phyloP scores from a whole-genome alignment of 2,329 filamentous ascomycete genomes.

The Hymenoscyphus linearis region DNA sequence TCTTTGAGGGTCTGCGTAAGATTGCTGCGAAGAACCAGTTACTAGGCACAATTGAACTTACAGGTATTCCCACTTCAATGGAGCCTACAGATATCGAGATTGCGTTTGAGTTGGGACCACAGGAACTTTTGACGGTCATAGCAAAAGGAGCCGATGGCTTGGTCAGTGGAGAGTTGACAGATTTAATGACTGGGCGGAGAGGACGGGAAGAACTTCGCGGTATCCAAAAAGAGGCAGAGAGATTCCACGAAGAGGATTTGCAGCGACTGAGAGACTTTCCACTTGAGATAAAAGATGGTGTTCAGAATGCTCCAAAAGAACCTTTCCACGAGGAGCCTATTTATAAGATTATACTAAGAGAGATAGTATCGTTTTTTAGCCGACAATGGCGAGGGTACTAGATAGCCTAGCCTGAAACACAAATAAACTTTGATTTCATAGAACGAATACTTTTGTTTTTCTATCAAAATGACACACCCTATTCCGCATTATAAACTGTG shows the following conservation, averaged over 20 bases:
- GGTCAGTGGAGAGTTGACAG: neutral
- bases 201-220: neutral
- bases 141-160: neutral
- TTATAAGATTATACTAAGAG: too few relatives aligned
- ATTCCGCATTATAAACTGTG: too few relatives aligned
- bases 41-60: slow-evolving; percentile 62
- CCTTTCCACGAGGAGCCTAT: too few relatives aligned
- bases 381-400: too few relatives aligned
- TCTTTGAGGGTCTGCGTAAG: slow-evolving; percentile 64
- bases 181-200: neutral
- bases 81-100: slow-evolving; percentile 18
- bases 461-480: too few relatives aligned
- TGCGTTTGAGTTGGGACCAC: slow-evolving; percentile 16
- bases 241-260: neutral
- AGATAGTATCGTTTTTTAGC: too few relatives aligned
- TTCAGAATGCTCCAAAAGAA: neutral
- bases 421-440: too few relatives aligned
- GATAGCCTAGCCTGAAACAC: too few relatives aligned
- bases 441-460: too few relatives aligned
- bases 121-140: slow-evolving; percentile 13
- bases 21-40: slow-evolving; percentile 68
- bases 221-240: slow-evolving; percentile 1
- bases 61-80: slow-evolving; percentile 46
- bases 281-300: neutral
- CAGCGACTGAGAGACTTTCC: neutral